Base-by-base conservation (phyloP, 225 moss, liverwort and hornwort species). In the Asterella californica region DNA sequence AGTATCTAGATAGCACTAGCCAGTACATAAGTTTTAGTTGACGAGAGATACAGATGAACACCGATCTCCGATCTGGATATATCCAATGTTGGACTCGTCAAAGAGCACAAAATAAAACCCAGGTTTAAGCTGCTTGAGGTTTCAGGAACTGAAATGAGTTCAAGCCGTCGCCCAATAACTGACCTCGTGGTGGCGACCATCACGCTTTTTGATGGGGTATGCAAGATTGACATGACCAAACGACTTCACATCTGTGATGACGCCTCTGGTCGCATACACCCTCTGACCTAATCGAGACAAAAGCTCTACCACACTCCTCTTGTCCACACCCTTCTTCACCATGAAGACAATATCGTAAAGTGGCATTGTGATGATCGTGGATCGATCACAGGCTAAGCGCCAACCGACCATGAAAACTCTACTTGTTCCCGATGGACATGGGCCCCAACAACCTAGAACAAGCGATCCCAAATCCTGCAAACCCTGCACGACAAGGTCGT, bases 161-260 rank as follows among this genome's bases (percentile, higher is more conserved):
- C 34, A 2, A n/a, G n/a, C n/a, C n/a, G n/a, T n/a, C n/a, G n/a
- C n/a, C n/a, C n/a, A n/a, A n/a, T n/a, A 57, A 82, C 81, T 63
- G 48, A 96, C 97, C 94, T 99, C 95, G 45, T 86, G 79, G 81
- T 92, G 94, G 59, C 97, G 92, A 24, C 97, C 97, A 64, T 99
- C 95, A 27, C 97, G 94, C 79, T 99, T 99, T 80, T 87, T 92
- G n/a, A 99, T 99, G 18, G 90, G 90, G 85, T 99, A 99, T 2
- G 97, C 97, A 15, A 99, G 93, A 77, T 91, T 93, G n/a, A 95
- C 97, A 65, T 94, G 93, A 48, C 97, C 97, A 42, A 95, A 94
- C 37, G 97, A 94, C 83, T 99, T 99, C 27, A 99, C 86, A 63
- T 90, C 94, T 21, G 97, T 95, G 82, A 99, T 82, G 66, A 99